Conservation (phyloP, 257 asterid species). For the Solanum stenotomum region DNA sequence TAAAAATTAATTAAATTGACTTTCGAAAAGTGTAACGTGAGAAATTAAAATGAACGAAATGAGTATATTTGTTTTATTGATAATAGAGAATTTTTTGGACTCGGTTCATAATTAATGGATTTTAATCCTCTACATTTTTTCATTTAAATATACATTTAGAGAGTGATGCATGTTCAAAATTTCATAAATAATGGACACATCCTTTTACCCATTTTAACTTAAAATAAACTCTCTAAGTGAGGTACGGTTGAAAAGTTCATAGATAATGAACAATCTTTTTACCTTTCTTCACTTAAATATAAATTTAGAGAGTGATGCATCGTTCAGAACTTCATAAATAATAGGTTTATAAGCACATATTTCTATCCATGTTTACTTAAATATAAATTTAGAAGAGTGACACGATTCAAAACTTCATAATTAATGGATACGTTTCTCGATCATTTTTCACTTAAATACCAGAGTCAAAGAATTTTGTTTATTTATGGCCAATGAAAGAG, state of each 20-base stretch:
- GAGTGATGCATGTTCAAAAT: background rate
- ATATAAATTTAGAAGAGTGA: background rate
- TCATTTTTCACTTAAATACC: background rate
- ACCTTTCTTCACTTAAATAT: background rate
- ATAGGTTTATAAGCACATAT: background rate
- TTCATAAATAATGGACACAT: background rate
- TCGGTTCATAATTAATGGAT: background rate
- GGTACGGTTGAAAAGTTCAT: too few species aligned
- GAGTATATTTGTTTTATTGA: background rate
- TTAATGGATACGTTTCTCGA: background rate
- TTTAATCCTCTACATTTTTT: background rate
- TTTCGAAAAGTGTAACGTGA: too few species aligned
- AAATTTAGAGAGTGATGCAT: background rate
- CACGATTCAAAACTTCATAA: background rate
- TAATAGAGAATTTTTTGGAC: background rate
- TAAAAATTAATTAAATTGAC: too few species aligned
- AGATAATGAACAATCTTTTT: too few species aligned
- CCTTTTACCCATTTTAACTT: background rate
- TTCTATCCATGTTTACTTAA: too few species aligned
- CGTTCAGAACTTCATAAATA: background rate
- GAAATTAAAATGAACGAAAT: too few species aligned
- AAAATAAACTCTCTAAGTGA: too few species aligned
- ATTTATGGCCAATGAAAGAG: background rate
- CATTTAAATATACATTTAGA: background rate
- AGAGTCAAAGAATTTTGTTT: background rate